Conservation (phyloP, 139 green algal genomes). For the Volvox africanus region DNA sequence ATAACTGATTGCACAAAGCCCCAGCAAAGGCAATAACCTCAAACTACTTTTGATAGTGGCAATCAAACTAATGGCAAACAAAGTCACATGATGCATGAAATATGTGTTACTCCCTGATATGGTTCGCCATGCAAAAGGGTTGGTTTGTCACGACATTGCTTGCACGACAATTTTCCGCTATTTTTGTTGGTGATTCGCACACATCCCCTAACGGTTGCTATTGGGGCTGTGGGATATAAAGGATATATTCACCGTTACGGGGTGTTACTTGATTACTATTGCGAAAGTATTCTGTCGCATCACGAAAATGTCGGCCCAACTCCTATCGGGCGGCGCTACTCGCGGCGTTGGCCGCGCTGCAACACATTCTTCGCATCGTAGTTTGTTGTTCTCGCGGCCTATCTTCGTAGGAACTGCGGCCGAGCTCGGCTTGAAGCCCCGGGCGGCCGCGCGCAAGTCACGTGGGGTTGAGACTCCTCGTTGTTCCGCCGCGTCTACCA, state of each 20-base stretch:
- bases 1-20: too few species aligned
- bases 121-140: not conserved
- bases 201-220: not conserved
- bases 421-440: slow-evolving; percentile 35
- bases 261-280: not conserved
- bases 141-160: not conserved
- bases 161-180: not conserved
- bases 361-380: not conserved
- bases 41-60: too few species aligned
- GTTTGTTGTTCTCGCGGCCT: slow-evolving; percentile 21
- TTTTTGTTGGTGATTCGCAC: slow-evolving; percentile 1
- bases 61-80: too few species aligned
- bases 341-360: not conserved
- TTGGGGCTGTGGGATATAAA: not conserved
- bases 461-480: slow-evolving; percentile 7
- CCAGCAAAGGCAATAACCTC: too few species aligned
- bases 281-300: not conserved
- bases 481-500: not conserved
- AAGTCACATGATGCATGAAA: too few species aligned
- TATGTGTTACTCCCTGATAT: too few species aligned
- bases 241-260: not conserved
- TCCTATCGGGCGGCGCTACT: slow-evolving; percentile 22
- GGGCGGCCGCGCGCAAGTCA: slow-evolving; percentile 18
- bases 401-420: slow-evolving; percentile 34
- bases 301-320: slow-evolving; percentile 20